These are phyloP conservation scores for Globisporangium middletonii DNA, from an alignment of 352 stramenopile genomes.

Conservation along the genomic window DNA sequence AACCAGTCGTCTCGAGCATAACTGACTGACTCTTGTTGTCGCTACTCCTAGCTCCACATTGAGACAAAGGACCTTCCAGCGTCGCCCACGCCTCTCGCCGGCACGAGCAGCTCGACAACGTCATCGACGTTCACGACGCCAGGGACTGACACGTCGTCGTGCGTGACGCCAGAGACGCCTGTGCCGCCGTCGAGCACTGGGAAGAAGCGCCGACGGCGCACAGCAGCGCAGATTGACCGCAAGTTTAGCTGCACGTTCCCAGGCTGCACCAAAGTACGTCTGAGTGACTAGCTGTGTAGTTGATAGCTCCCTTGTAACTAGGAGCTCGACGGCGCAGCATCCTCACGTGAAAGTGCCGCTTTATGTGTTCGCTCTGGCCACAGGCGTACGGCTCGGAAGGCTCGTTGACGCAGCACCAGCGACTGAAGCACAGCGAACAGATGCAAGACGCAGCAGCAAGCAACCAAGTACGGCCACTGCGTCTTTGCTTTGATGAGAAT, in stretches of 20 bases:
- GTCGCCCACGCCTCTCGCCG: slow-evolving; percentile 6
- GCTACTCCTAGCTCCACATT: slow-evolving; percentile 35
- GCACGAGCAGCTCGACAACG: slow-evolving; percentile 13
- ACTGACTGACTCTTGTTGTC: neutral
- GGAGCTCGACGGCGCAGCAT: too few relatives aligned
- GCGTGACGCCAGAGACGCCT: slow-evolving; percentile 22
- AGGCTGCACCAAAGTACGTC: slow-evolving; percentile 51
- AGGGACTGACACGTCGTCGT: slow-evolving; percentile 11
- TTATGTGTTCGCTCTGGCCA: neutral
- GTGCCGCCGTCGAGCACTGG: slow-evolving; percentile 32
- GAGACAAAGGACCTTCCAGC: slow-evolving; percentile 35
- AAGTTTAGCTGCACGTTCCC: slow-evolving; percentile 65
- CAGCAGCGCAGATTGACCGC: slow-evolving; percentile 75
- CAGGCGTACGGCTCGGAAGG: slow-evolving; percentile 79
- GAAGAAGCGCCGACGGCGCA: slow-evolving; percentile 71
- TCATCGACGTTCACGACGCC: slow-evolving; percentile 16
- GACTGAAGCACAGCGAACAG: slow-evolving; percentile 49
- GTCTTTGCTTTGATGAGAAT: too few relatives aligned
- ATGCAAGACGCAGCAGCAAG: too few relatives aligned
- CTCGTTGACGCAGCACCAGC: slow-evolving; percentile 73
- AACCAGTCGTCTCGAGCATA: neutral
- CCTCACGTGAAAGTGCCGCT: too few relatives aligned
- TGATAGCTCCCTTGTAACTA: too few relatives aligned
- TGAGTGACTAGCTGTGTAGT: neutral
- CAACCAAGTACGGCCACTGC: too few relatives aligned